Conservation (phyloP, 768 basidiomycete genomes). For the Leccinum subtestaceum region DNA sequence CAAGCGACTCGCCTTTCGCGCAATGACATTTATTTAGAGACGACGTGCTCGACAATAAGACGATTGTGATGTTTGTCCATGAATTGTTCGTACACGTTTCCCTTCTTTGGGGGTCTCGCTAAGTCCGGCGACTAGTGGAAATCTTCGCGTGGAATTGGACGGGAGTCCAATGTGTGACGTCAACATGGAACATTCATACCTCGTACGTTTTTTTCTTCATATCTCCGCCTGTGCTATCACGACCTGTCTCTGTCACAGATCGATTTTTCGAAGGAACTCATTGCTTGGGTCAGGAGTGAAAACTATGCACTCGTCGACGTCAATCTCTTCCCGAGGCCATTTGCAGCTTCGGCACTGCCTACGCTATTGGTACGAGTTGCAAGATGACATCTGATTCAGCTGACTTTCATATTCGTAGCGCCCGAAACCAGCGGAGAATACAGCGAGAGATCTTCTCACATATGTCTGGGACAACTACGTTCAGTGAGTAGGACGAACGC, state of each 20-base stretch:
- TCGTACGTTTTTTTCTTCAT: constrained; percentile 46
- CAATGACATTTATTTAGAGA: constrained; percentile 42
- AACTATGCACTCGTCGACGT: constrained; percentile 81
- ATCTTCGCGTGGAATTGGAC: constrained; percentile 80
- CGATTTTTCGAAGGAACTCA: constrained; percentile 77
- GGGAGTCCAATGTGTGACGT: constrained; percentile 71
- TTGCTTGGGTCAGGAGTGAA: constrained; percentile 69
- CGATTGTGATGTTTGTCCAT: constrained; percentile 85
- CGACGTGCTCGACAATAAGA: constrained; percentile 74
- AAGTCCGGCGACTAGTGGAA: constrained; percentile 56
- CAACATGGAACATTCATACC: constrained; percentile 76
- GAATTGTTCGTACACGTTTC: constrained; percentile 71
- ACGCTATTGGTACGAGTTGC: constrained; percentile 31
- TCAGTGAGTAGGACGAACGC: constrained; percentile 52
- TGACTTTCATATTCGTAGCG: constrained; percentile 29
- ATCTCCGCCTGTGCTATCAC: not conserved
- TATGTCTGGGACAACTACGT: constrained; percentile 98
- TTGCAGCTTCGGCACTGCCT: constrained; percentile 25
- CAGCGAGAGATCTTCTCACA: constrained; percentile 57
- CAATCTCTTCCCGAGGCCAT: constrained; percentile 73
- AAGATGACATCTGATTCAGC: not conserved
- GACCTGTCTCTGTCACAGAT: constrained; percentile 51
- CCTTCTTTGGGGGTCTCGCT: not conserved
- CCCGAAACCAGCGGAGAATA: constrained; percentile 41
- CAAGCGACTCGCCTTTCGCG: not conserved